phyloP scores from a whole-genome alignment of 2,329 filamentous ascomycete genomes.

The Dactylellina sp. region DNA sequence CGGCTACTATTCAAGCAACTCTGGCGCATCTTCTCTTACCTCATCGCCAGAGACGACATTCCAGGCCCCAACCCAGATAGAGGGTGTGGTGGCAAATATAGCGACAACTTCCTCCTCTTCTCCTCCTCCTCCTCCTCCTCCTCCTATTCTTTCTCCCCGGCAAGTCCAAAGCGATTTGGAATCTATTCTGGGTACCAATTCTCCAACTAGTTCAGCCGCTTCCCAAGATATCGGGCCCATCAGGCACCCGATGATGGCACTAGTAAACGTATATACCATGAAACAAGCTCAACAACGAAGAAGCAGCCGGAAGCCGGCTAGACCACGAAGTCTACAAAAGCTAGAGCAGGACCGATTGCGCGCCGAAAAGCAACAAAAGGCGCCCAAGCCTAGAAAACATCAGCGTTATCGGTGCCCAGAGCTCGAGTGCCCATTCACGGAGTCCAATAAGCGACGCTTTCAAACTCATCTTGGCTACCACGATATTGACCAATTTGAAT shows the following conservation, averaged over 20 bases:
- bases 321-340: constrained; percentile 13
- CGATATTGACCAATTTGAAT: constrained; percentile 6
- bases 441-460: background rate
- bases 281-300: background rate
- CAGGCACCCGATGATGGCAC: background rate
- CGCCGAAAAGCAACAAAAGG: background rate
- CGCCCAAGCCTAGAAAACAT: constrained; percentile 7
- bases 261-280: background rate
- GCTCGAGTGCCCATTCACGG: background rate
- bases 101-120: background rate
- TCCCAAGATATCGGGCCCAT: background rate
- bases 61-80: background rate
- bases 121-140: background rate
- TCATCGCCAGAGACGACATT: background rate
- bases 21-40: constrained; percentile 2
- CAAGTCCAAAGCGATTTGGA: background rate
- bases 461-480: constrained; percentile 12
- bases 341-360: background rate
- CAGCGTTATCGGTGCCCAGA: background rate
- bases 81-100: background rate
- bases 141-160: too few relatives aligned
- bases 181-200: background rate
- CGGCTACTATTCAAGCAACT: background rate
- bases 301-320: background rate
- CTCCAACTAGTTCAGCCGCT: background rate